Base-by-base conservation (phyloP, 2,329 filamentous ascomycete species). In the Juglanconis oblonga region DNA sequence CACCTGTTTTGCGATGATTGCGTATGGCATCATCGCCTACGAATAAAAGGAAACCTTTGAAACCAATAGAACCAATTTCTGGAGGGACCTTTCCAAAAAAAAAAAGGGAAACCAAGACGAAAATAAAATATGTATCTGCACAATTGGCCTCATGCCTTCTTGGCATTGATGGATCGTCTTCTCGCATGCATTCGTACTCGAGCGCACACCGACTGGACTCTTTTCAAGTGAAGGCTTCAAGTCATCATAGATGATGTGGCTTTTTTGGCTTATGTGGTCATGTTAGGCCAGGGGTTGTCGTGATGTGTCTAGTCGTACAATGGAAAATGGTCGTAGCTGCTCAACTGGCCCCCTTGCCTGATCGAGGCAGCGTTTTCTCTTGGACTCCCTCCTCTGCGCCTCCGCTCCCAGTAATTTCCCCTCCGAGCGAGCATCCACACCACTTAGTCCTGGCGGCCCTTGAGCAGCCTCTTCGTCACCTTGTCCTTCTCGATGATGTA, bases 401-500 rank as follows among this genome's bases (percentile, higher is more conserved):
- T 36, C 44, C 32, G 44, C 44, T 14, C 17, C 36, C 49, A 47
- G 10, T 9, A 14, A 14, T 53, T 52, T 45, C 44, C 59, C 56
- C 38, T 69, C 45, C 13, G 32, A 35, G 24, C 31, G 1, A 33
- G 11, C 11, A 32, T 1, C 31, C 14, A n/a, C n/a, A 6, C n/a
- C 32, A 17, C 36, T 74, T 91, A 93, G 76, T 98, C 94, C 81
- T 98, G 94, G 81, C 93, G 87, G 73, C 93, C 93, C 87, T 98
- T 98, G 76, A 99, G 82, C 87, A 99, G 87, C 76, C 95, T 86
- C 89, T 98, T 97, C 72, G 95, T 98, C 65, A 99, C 91, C 90
- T 98, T 98, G 81, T 97, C 93, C 86, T 99, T 99, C 83, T 98
- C 95, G 76, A 99, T 96, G 73, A 99, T 96, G 81, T 98, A 99